Conservation (phyloP, 2,329 filamentous ascomycete species). For the Verticillium klebahnii region DNA sequence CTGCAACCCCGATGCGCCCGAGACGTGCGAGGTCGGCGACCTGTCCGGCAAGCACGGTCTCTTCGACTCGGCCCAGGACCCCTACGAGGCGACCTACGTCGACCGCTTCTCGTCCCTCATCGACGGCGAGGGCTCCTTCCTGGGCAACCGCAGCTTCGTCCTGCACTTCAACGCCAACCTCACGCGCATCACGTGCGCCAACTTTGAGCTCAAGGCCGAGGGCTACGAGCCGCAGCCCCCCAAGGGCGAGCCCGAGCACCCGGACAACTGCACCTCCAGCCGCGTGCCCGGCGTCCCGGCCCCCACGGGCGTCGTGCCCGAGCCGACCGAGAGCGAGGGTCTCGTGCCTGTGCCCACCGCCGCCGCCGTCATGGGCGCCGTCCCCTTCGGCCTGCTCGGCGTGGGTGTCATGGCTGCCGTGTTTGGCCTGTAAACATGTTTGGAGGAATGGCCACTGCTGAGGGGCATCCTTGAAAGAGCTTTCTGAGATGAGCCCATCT, state of each 20-base stretch:
- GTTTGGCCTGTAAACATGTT: constrained; percentile 1
- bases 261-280: constrained; percentile 9
- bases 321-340: not conserved
- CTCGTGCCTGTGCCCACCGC: constrained; percentile 1
- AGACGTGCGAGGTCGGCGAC: constrained; percentile 73
- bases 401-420: not conserved
- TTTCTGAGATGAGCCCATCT: not conserved
- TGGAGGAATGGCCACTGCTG: too few relatives aligned
- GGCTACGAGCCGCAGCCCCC: constrained; percentile 4
- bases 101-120: constrained; percentile 56
- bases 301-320: constrained; percentile 1
- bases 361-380: not conserved
- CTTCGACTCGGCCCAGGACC: constrained; percentile 38
- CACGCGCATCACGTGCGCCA: constrained; percentile 61
- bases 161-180: constrained; percentile 57
- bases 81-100: constrained; percentile 44
- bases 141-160: constrained; percentile 61
- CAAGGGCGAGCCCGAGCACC: not conserved
- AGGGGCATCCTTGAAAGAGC: too few relatives aligned
- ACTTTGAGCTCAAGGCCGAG: constrained; percentile 40
- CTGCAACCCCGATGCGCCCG: constrained; percentile 53
- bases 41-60: constrained; percentile 69
- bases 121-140: constrained; percentile 48
- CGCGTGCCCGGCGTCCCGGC: not conserved
- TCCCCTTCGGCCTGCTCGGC: not conserved